Conservation (phyloP, 2,329 filamentous ascomycete species). For the Aphanocladium album region DNA sequence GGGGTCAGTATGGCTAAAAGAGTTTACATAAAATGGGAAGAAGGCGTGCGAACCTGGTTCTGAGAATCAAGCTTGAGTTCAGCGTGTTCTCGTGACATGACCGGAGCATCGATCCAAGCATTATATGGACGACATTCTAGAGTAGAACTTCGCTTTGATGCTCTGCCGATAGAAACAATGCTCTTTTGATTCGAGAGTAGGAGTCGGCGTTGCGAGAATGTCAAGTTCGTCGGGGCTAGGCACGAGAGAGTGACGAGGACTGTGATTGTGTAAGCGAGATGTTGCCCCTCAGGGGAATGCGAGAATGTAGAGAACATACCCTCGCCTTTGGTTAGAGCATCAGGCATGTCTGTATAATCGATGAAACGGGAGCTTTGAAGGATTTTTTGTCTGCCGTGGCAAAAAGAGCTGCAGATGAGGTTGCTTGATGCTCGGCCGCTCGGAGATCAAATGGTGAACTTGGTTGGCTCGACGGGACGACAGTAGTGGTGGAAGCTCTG, state of each 20-base stretch:
- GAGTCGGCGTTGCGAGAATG: slow-evolving; percentile 24
- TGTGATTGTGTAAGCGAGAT: slow-evolving; percentile 16
- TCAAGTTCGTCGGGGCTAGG: slow-evolving; percentile 19
- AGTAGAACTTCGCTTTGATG: slow-evolving; percentile 34
- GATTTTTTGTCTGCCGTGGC: neutral
- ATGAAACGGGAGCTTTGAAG: neutral
- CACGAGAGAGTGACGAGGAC: slow-evolving; percentile 27
- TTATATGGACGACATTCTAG: slow-evolving; percentile 43
- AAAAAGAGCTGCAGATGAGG: neutral
- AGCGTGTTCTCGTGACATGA: slow-evolving; percentile 67
- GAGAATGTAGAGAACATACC: neutral
- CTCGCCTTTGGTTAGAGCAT: neutral
- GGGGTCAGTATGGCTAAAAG: too few species aligned
- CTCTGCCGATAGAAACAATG: slow-evolving; percentile 36
- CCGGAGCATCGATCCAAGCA: slow-evolving; percentile 64
- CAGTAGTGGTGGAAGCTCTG: neutral
- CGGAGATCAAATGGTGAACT: neutral
- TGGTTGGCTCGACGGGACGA: neutral
- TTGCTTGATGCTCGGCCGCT: neutral
- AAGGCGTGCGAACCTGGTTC: slow-evolving; percentile 35
- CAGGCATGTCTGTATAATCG: neutral
- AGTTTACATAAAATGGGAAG: too few species aligned
- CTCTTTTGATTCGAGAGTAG: slow-evolving; percentile 27
- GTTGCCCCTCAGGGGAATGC: neutral
- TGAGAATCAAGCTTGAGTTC: slow-evolving; percentile 41